Conservation (phyloP, 352 stramenopile species). For the Phytophthora tentaculata region DNA sequence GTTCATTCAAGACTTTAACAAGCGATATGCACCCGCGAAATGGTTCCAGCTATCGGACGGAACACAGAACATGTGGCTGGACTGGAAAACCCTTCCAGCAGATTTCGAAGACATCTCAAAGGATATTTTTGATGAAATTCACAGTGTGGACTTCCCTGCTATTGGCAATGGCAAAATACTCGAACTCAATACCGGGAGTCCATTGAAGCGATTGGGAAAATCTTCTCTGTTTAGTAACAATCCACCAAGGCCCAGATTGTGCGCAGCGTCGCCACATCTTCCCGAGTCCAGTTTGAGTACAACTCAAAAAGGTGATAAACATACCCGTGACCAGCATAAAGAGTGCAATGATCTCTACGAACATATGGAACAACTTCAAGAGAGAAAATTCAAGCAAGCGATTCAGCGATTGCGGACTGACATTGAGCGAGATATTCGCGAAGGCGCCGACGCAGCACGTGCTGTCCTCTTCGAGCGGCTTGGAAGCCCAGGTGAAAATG, state of each 20-base stretch:
- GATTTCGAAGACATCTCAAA: conserved; percentile 37
- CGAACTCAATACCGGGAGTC: too few relatives aligned
- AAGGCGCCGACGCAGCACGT: conserved; percentile 9
- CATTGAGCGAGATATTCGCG: conserved; percentile 21
- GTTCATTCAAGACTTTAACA: conserved; percentile 30
- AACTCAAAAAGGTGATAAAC: background rate
- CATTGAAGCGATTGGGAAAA: too few relatives aligned
- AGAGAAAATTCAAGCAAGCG: conserved; percentile 21
- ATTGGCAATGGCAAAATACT: too few relatives aligned
- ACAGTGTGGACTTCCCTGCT: conserved; percentile 9
- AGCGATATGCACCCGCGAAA: background rate
- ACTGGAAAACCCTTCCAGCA: conserved; percentile 20
- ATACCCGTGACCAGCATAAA: background rate
- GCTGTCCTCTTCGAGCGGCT: conserved; percentile 20
- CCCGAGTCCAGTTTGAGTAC: background rate
- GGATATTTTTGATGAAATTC: conserved; percentile 27
- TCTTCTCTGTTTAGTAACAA: background rate
- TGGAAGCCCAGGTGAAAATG: conserved; percentile 10
- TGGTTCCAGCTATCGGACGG: conserved; percentile 28
- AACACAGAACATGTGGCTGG: conserved; percentile 10
- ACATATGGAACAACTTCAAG: conserved; percentile 17
- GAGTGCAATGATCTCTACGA: conserved; percentile 17
- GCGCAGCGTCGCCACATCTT: conserved; percentile 4
- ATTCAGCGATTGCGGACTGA: conserved; percentile 12
- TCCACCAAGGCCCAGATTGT: conserved; percentile 5